Conservation (phyloP, 1,139 yeast genomes). For the Suhomyces wounanorum region DNA sequence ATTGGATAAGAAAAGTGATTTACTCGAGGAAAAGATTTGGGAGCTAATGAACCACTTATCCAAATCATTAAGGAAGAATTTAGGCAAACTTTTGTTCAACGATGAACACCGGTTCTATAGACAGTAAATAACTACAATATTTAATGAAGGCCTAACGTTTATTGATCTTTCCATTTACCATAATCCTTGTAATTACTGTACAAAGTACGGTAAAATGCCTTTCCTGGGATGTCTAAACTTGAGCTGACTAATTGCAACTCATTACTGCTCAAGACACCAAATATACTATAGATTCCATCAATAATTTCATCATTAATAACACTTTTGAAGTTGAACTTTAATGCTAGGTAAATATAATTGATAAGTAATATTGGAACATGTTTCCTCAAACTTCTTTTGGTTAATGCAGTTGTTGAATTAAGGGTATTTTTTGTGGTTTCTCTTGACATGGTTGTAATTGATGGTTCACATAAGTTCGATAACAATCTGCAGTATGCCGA, state of each 20-base stretch:
- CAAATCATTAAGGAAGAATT: constrained; percentile 22
- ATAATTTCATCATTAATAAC: constrained; percentile 52
- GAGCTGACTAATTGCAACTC: constrained; percentile 69
- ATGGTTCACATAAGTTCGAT: constrained; percentile 74
- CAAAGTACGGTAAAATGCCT: constrained; percentile 64
- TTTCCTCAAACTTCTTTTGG: constrained; percentile 62
- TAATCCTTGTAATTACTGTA: constrained; percentile 72
- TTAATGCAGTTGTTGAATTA: constrained; percentile 56
- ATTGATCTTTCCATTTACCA: constrained; percentile 79
- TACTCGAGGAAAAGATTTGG: constrained; percentile 43
- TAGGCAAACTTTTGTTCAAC: constrained; percentile 36
- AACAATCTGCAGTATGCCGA: constrained; percentile 58
- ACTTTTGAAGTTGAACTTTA: constrained; percentile 51
- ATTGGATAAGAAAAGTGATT: constrained; percentile 20
- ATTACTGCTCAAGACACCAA: constrained; percentile 67
- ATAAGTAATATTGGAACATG: constrained; percentile 64
- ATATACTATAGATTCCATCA: constrained; percentile 60
- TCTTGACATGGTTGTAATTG: constrained; percentile 22
- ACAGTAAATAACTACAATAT: background rate
- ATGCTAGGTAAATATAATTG: constrained; percentile 53
- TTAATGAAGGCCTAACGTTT: background rate
- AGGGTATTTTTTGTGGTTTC: constrained; percentile 33
- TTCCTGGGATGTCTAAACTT: constrained; percentile 70
- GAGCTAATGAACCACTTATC: constrained; percentile 29
- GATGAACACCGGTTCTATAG: constrained; percentile 27